Percentiles rank a stretch among this genome's conserved stretches.
Conservation (phyloP, 1,284 basidiomycete species). For the Cutaneotrichosporon mucoides region DNA sequence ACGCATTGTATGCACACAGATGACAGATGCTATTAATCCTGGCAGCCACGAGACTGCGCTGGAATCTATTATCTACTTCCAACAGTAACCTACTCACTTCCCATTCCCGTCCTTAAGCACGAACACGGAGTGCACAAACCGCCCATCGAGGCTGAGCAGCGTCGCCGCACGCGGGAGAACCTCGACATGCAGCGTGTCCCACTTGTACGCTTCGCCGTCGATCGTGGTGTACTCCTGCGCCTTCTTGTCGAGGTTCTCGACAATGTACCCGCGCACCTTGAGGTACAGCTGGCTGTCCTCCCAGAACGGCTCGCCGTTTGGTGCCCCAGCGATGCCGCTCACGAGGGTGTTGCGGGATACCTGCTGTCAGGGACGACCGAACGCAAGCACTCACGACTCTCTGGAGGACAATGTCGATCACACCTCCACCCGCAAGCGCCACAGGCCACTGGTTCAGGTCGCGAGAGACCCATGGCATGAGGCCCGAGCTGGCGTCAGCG, state of each 20-base stretch:
- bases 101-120: constrained; percentile 7
- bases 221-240: constrained; percentile 51
- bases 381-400: constrained; percentile 53
- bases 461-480: constrained; percentile 55
- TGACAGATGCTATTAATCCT: too few species aligned
- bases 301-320: constrained; percentile 67
- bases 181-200: constrained; percentile 78
- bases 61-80: too few species aligned
- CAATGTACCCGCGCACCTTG: constrained; percentile 65
- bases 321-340: constrained; percentile 62
- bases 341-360: constrained; percentile 57
- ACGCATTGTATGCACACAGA: too few species aligned
- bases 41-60: too few species aligned
- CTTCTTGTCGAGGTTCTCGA: constrained; percentile 62
- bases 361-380: too few species aligned
- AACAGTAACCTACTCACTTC: too few species aligned
- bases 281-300: constrained; percentile 64
- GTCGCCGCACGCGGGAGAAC: constrained; percentile 67
- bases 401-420: constrained; percentile 73
- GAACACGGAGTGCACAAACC: constrained; percentile 49
- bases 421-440: constrained; percentile 69
- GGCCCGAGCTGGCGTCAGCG: constrained; percentile 34
- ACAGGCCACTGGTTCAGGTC: constrained; percentile 85
- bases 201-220: constrained; percentile 80
- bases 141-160: constrained; percentile 65